Evolutionary conservation across 768 basidiomycete genomes (phyloP).

Genomic region (Scleroderma citrinum): DNA sequence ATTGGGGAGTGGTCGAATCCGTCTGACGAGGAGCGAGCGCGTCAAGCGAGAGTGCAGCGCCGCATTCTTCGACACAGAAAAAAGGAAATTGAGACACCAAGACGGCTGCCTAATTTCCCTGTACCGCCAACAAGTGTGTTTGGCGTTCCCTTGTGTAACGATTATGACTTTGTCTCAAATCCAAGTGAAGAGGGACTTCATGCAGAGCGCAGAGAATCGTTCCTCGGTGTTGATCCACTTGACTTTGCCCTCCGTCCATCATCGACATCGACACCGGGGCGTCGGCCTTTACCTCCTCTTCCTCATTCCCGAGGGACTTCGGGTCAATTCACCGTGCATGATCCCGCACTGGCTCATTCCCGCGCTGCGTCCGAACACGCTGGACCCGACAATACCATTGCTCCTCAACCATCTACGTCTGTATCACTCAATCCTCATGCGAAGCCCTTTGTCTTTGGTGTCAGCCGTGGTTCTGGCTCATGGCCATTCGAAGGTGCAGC

Average conservation of each 20-base stretch:
- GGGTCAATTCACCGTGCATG: conserved; percentile 53
- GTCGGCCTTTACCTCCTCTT: conserved; percentile 51
- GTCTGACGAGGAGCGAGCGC: conserved; percentile 81
- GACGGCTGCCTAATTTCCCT: conserved; percentile 75
- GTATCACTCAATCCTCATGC: conserved; percentile 67
- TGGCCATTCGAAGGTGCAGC: conserved; percentile 23
- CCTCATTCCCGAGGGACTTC: conserved; percentile 65
- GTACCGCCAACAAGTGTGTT: conserved; percentile 57
- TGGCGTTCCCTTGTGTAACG: conserved; percentile 36
- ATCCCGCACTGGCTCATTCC: conserved; percentile 62
- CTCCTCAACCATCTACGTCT: conserved; percentile 10
- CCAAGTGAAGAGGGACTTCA: conserved; percentile 70
- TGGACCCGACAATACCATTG: conserved; percentile 18
- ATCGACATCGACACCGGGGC: conserved; percentile 37
- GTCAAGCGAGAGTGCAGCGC: conserved; percentile 62
- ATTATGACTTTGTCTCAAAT: conserved; percentile 77
- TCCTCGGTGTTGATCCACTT: conserved; percentile 37
- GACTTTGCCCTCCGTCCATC: conserved; percentile 43
- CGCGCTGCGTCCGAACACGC: conserved; percentile 41
- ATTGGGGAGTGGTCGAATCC: conserved; percentile 90
- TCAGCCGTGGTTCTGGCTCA: conserved; percentile 30
- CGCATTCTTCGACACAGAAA: conserved; percentile 47
- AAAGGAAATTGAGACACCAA: conserved; percentile 56
- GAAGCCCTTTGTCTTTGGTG: conserved; percentile 79
- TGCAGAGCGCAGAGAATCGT: conserved; percentile 32